Percentiles rank a stretch among this genome's conserved stretches.
These are phyloP conservation scores for Epichloe glyceriae DNA, from an alignment of 2,329 filamentous ascomycete species.

Conservation along the genomic window DNA sequence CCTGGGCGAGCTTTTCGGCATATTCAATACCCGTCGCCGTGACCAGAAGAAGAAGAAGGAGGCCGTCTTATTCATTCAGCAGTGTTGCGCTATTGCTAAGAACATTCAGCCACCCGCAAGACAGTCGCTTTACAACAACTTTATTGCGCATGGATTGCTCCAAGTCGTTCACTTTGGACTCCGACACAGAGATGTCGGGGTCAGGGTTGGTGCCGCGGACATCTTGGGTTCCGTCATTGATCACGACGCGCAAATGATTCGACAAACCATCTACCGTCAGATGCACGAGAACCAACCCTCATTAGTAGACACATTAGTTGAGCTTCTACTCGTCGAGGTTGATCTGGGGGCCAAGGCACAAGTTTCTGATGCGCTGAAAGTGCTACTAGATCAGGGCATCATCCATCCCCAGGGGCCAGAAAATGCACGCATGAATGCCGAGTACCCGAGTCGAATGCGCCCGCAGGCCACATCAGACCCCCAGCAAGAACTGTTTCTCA, in stretches of 20 bases:
- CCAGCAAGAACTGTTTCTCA: constrained; percentile 75
- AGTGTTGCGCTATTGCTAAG: constrained; percentile 89
- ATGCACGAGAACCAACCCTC: constrained; percentile 76
- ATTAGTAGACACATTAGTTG: constrained; percentile 83
- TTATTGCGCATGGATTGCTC: constrained; percentile 76
- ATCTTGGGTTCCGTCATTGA: constrained; percentile 90
- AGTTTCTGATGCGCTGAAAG: constrained; percentile 88
- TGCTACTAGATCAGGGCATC: constrained; percentile 65
- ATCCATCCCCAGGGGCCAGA: constrained; percentile 35
- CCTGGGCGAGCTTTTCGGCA: constrained; percentile 72
- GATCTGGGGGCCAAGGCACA: constrained; percentile 93
- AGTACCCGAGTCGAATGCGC: constrained; percentile 52
- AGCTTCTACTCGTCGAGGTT: constrained; percentile 78
- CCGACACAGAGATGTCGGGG: constrained; percentile 67
- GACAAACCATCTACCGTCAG: constrained; percentile 83
- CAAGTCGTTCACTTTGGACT: constrained; percentile 86
- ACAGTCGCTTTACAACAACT: constrained; percentile 76
- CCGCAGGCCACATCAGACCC: constrained; percentile 43
- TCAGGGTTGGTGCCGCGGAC: constrained; percentile 86
- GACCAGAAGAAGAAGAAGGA: constrained; percentile 74
- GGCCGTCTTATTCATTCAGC: constrained; percentile 89
- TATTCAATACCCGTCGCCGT: constrained; percentile 56
- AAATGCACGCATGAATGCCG: constrained; percentile 51
- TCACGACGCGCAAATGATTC: constrained; percentile 88
- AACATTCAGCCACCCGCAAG: constrained; percentile 77